A percentile compares a stretch with the other conserved stretches of the same genome.
Conservation (phyloP, 371 early-diverging fungal species). For the Actinomortierella wolfii region DNA sequence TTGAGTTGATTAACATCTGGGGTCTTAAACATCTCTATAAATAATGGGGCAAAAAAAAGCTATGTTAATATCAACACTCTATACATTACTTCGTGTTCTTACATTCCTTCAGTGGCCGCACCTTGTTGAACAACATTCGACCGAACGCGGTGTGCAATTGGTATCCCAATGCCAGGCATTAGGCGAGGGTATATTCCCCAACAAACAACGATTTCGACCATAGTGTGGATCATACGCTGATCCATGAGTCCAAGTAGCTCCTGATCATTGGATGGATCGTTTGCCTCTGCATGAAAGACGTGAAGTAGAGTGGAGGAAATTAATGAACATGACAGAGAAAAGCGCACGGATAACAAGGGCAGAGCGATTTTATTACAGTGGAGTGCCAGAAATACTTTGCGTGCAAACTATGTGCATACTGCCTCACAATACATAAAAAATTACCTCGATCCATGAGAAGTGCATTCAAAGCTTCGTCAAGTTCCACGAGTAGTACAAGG, state of each 20-base stretch:
- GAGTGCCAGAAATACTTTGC: background rate
- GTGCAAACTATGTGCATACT: background rate
- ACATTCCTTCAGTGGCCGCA: background rate
- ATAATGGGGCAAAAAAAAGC: background rate
- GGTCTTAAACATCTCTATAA: constrained; percentile 11
- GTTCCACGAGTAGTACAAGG: constrained; percentile 7
- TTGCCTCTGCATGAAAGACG: constrained; percentile 9
- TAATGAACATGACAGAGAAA: background rate
- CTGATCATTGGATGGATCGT: constrained; percentile 33
- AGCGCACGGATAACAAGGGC: background rate
- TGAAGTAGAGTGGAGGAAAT: background rate
- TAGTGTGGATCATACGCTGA: constrained; percentile 63
- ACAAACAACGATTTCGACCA: constrained; percentile 67
- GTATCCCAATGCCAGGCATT: constrained; percentile 70
- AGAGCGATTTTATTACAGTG: background rate
- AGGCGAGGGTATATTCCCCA: constrained; percentile 76
- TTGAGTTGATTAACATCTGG: background rate
- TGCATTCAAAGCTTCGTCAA: constrained; percentile 19
- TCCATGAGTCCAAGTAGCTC: constrained; percentile 67
- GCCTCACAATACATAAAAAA: background rate
- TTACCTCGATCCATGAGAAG: constrained; percentile 30
- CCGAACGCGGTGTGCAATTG: constrained; percentile 60
- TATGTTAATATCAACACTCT: background rate
- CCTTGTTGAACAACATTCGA: constrained; percentile 49
- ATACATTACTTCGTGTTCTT: background rate